A percentile compares a stretch with the other conserved stretches of the same genome.
phyloP scores from a whole-genome alignment of 768 basidiomycete species.

The Lepiota venenata region DNA sequence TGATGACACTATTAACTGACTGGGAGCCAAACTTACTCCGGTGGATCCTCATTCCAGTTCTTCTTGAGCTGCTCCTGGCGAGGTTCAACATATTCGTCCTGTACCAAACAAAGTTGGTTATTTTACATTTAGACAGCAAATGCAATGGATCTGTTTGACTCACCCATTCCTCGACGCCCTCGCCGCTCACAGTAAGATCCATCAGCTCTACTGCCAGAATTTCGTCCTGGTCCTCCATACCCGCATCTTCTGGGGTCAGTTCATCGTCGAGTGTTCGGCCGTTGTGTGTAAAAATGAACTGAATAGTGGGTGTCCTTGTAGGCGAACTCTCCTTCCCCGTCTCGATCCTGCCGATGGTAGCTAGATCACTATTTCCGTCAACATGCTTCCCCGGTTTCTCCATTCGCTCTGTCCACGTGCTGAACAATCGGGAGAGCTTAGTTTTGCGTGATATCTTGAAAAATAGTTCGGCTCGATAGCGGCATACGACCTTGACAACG shows the following conservation, averaged over 20 bases:
- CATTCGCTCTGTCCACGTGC: slow-evolving; percentile 90
- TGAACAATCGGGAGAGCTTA: slow-evolving; percentile 78
- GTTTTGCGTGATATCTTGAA: slow-evolving; percentile 93
- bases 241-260: slow-evolving; percentile 81
- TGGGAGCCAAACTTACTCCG: slow-evolving; percentile 50
- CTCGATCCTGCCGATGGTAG: slow-evolving; percentile 37
- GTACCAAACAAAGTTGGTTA: slow-evolving; percentile 4
- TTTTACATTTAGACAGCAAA: not conserved
- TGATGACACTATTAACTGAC: not conserved
- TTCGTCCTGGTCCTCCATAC: slow-evolving; percentile 87
- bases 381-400: slow-evolving; percentile 53
- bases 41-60: slow-evolving; percentile 73
- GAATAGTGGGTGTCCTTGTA: slow-evolving; percentile 50
- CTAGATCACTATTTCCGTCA: slow-evolving; percentile 22
- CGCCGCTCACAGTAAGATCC: slow-evolving; percentile 77
- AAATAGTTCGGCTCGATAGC: slow-evolving; percentile 86
- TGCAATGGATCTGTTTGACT: slow-evolving; percentile 19
- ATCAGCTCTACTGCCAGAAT: slow-evolving; percentile 88
- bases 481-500: slow-evolving; percentile 84
- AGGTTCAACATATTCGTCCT: slow-evolving; percentile 68
- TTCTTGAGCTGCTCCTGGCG: slow-evolving; percentile 72
- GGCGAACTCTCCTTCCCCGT: slow-evolving; percentile 50
- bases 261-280: slow-evolving; percentile 78
- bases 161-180: slow-evolving; percentile 60
- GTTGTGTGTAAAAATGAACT: slow-evolving; percentile 84